Conservation (phyloP, 441 rosid genomes). For the Arabidopsis hybrid region DNA sequence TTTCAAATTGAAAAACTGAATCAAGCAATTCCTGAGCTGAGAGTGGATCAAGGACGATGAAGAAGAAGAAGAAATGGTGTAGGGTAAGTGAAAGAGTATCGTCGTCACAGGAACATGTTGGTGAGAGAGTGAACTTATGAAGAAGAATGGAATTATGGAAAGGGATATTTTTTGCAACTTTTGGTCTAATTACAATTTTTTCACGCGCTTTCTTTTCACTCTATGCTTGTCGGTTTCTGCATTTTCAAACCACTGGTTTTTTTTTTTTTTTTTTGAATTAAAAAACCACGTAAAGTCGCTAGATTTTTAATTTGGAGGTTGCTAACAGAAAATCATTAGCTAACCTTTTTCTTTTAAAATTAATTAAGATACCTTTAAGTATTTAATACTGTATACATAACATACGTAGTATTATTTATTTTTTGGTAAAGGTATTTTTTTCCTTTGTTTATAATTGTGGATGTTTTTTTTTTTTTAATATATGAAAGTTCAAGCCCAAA, state of each 20-base stretch:
- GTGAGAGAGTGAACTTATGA: constrained; percentile 38
- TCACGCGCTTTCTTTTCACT: constrained; percentile 46
- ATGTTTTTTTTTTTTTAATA: too few relatives aligned
- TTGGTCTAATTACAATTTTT: constrained; percentile 26
- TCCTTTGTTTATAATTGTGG: not conserved
- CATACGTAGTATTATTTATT: too few relatives aligned
- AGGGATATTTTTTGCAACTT: not conserved
- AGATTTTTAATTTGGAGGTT: constrained; percentile 12
- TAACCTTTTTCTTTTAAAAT: not conserved
- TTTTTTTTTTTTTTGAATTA: not conserved
- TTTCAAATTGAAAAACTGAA: not conserved
- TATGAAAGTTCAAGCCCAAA: too few relatives aligned
- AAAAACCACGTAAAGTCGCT: constrained; percentile 27
- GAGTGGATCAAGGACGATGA: not conserved
- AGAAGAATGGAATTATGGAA: constrained; percentile 16
- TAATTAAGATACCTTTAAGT: not conserved
- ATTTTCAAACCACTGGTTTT: constrained; percentile 36
- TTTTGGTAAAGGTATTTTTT: too few relatives aligned
- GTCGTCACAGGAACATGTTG: constrained; percentile 25
- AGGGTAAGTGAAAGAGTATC: constrained; percentile 26
- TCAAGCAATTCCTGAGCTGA: not conserved
- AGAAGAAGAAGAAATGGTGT: constrained; percentile 13
- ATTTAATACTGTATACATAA: not conserved
- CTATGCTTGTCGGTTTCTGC: constrained; percentile 43
- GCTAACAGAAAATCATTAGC: constrained; percentile 25